phyloP scores from a whole-genome alignment of 345 rosid genomes.

The Arabidopsis arenosa region DNA sequence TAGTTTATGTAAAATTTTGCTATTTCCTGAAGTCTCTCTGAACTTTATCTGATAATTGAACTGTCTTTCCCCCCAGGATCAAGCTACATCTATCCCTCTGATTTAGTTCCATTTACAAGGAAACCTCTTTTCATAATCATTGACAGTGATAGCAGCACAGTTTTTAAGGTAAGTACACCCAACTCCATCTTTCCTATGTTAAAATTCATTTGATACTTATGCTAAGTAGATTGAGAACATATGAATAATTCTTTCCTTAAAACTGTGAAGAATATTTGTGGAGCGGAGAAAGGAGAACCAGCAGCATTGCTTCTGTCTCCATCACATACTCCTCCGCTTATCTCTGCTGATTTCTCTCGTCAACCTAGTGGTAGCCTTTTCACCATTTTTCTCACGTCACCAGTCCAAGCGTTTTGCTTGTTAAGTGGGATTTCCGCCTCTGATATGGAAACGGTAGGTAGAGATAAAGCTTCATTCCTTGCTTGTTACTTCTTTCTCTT shows the following conservation, averaged over 20 bases:
- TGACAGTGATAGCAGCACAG: slow-evolving; percentile 78
- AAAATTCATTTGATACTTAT: slow-evolving; percentile 26
- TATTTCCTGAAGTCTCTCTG: slow-evolving; percentile 1
- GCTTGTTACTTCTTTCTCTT: slow-evolving; percentile 18
- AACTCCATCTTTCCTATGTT: slow-evolving; percentile 27
- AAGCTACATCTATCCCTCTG: slow-evolving; percentile 81
- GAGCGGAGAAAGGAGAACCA: slow-evolving; percentile 95
- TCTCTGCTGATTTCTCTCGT: slow-evolving; percentile 62
- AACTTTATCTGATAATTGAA: slow-evolving; percentile 13
- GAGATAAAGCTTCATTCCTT: slow-evolving; percentile 21
- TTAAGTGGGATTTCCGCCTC: slow-evolving; percentile 73
- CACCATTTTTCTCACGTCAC: slow-evolving; percentile 86
- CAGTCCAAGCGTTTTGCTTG: slow-evolving; percentile 86
- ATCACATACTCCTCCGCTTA: slow-evolving; percentile 56
- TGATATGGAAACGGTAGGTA: slow-evolving; percentile 76
- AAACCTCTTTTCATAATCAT: slow-evolving; percentile 79
- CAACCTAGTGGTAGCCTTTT: slow-evolving; percentile 76
- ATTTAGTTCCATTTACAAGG: slow-evolving; percentile 91
- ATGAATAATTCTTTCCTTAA: slow-evolving; percentile 3
- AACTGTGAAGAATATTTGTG: slow-evolving; percentile 62
- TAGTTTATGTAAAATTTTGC: slow-evolving; percentile 10
- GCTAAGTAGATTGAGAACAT: background rate
- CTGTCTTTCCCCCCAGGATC: slow-evolving; percentile 55
- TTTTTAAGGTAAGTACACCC: slow-evolving; percentile 63
- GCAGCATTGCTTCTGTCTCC: slow-evolving; percentile 94